These are phyloP conservation scores for Petrea volubilis DNA, from an alignment of 257 asterid species.

Conservation along the genomic window DNA sequence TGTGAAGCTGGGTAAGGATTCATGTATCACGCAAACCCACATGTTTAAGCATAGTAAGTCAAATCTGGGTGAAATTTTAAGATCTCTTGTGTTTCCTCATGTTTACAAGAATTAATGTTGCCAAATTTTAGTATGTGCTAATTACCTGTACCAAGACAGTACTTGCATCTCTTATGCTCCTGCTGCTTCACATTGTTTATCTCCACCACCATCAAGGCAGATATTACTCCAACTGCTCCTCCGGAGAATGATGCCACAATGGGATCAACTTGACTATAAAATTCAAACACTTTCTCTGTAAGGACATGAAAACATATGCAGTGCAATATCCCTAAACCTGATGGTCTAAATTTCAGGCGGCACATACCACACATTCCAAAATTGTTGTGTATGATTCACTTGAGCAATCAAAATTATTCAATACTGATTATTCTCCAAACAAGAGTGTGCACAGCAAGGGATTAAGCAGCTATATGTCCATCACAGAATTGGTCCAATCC, in stretches of 20 bases:
- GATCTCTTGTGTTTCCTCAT: background rate
- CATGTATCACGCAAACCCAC: background rate
- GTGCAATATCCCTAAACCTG: background rate
- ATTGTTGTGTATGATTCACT: background rate
- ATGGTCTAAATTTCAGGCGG: background rate
- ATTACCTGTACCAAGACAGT: constrained; percentile 92
- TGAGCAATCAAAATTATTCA: background rate
- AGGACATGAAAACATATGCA: background rate
- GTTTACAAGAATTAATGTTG: background rate
- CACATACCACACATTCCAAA: background rate
- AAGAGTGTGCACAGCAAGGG: background rate
- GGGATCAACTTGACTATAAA: constrained; percentile 85
- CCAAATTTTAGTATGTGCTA: background rate
- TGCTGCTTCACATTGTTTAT: constrained; percentile 94
- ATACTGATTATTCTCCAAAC: background rate
- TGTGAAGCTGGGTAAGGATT: background rate
- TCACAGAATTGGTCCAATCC: background rate
- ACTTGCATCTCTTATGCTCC: constrained; percentile 98
- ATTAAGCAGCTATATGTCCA: background rate
- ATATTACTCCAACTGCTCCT: constrained; percentile 96
- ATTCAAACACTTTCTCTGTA: constrained; percentile 3
- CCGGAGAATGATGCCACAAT: constrained; percentile 98
- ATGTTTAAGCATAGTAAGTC: background rate
- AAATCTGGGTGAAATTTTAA: background rate
- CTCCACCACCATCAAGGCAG: constrained; percentile 98